A percentile compares a stretch with the other conserved stretches of the same genome.
These are phyloP conservation scores for Candida koratica DNA, from an alignment of 805 yeast genomes.

Conservation along the genomic window DNA sequence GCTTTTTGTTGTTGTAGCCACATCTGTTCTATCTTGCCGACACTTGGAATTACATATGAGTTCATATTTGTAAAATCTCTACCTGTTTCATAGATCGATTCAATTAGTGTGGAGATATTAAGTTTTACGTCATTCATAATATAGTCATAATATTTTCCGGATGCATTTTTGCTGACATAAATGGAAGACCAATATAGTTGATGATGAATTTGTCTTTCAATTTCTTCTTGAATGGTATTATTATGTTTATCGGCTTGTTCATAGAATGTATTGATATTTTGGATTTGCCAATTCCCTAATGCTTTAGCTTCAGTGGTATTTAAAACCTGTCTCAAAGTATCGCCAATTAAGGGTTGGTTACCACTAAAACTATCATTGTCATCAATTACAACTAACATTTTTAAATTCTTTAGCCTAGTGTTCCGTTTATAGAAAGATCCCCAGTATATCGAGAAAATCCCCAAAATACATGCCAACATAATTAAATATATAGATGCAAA, in stretches of 20 bases:
- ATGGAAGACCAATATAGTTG: constrained; percentile 63
- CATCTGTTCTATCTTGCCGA: constrained; percentile 32
- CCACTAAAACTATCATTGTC: constrained; percentile 21
- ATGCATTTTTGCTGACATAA: constrained; percentile 48
- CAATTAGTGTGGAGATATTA: constrained; percentile 29
- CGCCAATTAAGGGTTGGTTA: constrained; percentile 49
- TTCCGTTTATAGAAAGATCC: constrained; percentile 33
- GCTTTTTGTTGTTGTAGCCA: constrained; percentile 26
- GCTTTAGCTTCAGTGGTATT: constrained; percentile 22
- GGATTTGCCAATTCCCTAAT: constrained; percentile 37
- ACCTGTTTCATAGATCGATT: constrained; percentile 56
- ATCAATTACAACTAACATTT: constrained; percentile 35
- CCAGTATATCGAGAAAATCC: constrained; percentile 39
- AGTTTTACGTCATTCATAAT: constrained; percentile 28
- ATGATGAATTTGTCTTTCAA: constrained; percentile 45
- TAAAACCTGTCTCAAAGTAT: constrained; percentile 27
- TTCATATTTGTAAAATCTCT: constrained; percentile 53
- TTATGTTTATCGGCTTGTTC: constrained; percentile 26
- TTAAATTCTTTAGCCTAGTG: constrained; percentile 28
- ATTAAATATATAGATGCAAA: constrained; percentile 22
- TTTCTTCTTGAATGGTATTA: constrained; percentile 32
- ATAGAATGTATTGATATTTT: constrained; percentile 25
- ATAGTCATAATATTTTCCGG: constrained; percentile 36
- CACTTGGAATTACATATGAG: constrained; percentile 38
- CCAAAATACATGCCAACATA: constrained; percentile 33